phyloP scores from a whole-genome alignment of 345 rosid species.

The Melaleuca quinquenervia region DNA sequence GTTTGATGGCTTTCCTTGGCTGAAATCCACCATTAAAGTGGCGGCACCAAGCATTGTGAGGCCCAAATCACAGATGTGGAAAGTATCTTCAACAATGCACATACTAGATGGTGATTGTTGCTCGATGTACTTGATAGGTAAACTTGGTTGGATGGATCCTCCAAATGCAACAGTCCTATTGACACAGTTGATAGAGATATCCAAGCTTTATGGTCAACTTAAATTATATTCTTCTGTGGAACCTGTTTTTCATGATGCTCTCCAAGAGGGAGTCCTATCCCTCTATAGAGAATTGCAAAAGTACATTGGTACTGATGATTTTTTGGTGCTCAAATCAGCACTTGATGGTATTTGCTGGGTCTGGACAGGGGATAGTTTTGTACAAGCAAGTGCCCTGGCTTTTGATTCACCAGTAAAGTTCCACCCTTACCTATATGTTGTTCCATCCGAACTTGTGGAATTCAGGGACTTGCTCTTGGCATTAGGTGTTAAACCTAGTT shows the following conservation, averaged over 20 bases:
- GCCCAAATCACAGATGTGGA: constrained; percentile 81
- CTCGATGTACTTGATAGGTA: constrained; percentile 44
- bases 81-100: constrained; percentile 63
- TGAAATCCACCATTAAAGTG: constrained; percentile 41
- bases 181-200: constrained; percentile 59
- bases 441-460: constrained; percentile 85
- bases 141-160: constrained; percentile 81
- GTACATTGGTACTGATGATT: constrained; percentile 48
- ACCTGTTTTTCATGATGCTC: constrained; percentile 37
- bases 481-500: constrained; percentile 77
- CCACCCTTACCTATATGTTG: constrained; percentile 88
- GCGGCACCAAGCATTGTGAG: constrained; percentile 70
- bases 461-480: constrained; percentile 67
- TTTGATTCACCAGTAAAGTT: constrained; percentile 96
- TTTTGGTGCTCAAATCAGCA: constrained; percentile 44
- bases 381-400: constrained; percentile 70
- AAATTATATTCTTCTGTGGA: constrained; percentile 36
- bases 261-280: constrained; percentile 51
- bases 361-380: constrained; percentile 93
- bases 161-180: constrained; percentile 41
- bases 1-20: constrained; percentile 73
- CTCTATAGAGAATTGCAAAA: constrained; percentile 63
- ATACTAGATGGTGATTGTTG: constrained; percentile 62
- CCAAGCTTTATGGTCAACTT: constrained; percentile 50
- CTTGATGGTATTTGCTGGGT: constrained; percentile 72